Evolutionary conservation across 1,139 yeast genomes (phyloP), one percentile per base, ranked within the genome.

Genomic region (Hyphopichia fennica): DNA sequence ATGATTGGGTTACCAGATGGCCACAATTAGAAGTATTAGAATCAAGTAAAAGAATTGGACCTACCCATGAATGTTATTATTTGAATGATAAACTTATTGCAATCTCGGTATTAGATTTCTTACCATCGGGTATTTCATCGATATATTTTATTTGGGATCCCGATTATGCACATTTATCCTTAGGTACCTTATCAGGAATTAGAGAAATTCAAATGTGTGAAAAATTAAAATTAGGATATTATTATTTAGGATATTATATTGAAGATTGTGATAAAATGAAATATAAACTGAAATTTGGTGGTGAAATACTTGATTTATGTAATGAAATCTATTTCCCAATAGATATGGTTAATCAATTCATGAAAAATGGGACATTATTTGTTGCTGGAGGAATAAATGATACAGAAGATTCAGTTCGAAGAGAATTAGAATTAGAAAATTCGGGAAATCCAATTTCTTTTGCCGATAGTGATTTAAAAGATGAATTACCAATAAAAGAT

Each of bases 101-200:
- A 0, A 65, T 91, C 28, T 88, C 89, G 0, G 87, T 90, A 0
- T 58, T 87, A 22, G 98, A 91, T 59, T 67, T 90, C 28, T 60
- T 91, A 31, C 96, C 96, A 0, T 62, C 79, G 15, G 86, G 91
- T 0, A 62, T 91, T 0, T 88, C 96, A 0, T 84, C 96, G 0
- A 93, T 91, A 1, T 91, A 90, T 56, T 86, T 90, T 54, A 81
- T 90, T 15, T 89, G 95, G 88, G 95, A 90, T 56, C 95, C 96
- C 0, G 91, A 82, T 46, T 84, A 74, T 58, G 81, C 84, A 2
- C 72, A 79, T 43, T 65, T 84, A 47, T 84, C 90, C 0, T 62
- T 90, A 32, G 98, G 98, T 0, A 87, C 88, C 25, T 59, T 90
- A 2, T 82, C 91, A 44, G 95, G 89, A 0, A 54, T 89, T 27